phyloP scores from a whole-genome alignment of 2,329 filamentous ascomycete species.

The Penicillium fuscoglaucum region DNA sequence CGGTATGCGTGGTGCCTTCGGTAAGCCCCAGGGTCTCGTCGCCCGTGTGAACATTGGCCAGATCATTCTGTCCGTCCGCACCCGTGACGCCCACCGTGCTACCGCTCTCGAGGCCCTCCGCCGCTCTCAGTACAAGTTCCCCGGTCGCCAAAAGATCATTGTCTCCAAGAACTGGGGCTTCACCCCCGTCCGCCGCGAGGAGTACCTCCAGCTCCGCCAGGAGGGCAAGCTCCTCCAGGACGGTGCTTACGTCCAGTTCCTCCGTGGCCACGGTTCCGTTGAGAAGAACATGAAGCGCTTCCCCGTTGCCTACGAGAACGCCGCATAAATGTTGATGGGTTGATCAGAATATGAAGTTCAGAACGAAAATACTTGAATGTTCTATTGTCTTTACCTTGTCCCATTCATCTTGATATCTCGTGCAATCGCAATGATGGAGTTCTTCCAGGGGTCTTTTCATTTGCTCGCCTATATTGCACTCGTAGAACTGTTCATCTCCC shows the following conservation, averaged over 20 bases:
- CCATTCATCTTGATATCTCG: conserved; percentile 25
- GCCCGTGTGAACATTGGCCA: conserved; percentile 99
- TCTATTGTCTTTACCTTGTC: conserved; percentile 22
- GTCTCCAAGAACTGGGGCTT: conserved; percentile 99
- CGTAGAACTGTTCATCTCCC: neutral
- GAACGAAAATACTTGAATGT: conserved; percentile 28
- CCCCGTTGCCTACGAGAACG: conserved; percentile 73
- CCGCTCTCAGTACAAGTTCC: conserved; percentile 99
- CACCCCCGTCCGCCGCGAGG: conserved; percentile 95
- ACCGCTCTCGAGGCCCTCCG: conserved; percentile 97
- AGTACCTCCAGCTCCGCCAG: conserved; percentile 94
- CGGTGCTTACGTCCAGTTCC: conserved; percentile 99
- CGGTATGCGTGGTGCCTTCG: conserved; percentile 99
- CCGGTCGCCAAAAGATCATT: conserved; percentile 99
- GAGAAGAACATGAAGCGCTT: conserved; percentile 88
- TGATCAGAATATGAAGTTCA: conserved; percentile 31
- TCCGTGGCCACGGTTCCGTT: conserved; percentile 86
- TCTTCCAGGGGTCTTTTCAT: conserved; percentile 22
- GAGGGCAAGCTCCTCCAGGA: conserved; percentile 93
- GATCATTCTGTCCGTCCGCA: conserved; percentile 96
- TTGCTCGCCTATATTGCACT: neutral
- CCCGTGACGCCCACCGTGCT: conserved; percentile 89
- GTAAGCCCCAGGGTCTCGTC: conserved; percentile 98
- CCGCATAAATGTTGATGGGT: conserved; percentile 43
- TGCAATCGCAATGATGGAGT: conserved; percentile 28